Base-by-base conservation (phyloP, 768 basidiomycete genomes). In the Russula foetens region DNA sequence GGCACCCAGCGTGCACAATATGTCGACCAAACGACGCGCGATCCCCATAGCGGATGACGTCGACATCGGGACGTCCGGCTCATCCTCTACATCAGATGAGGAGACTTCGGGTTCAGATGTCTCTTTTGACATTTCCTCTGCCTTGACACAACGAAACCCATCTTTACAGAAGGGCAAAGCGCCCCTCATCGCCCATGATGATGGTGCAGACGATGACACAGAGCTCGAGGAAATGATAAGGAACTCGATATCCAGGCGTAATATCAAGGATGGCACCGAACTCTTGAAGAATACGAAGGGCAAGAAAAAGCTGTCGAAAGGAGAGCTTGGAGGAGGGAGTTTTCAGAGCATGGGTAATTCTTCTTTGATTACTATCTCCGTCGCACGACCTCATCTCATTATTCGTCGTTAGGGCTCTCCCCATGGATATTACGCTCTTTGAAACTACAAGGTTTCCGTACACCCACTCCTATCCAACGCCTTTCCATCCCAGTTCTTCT, bases 401-500 rank as follows among this genome's bases (percentile, higher is more conserved):
- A 35, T 35, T 35, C 11, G 24, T 43, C 46, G 50, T 4, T 63
- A 95, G 92, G 91, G 59, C 81, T 98, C 9, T 83, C 89, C 64
- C 92, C 93, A 0, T 83, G 84, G 28, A 76, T 98, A 1, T 79
- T 98, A 23, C 85, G 92, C 53, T 87, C 92, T 2, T 75, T 98
- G 41, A 87, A 88, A 2, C 78, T 95, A n/a, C 88, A 96, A 69
- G 96, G 96, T 19, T 98, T 92, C 73, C 87, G 91, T 38, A 88
- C 86, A 46, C 97, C 97, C 15, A 99, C 97, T 0, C 97, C 97
- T 0, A 98, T 99, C 52, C 97, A 99, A 72, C 84, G 96, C 7
- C 80, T 89, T 24, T 77, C 93, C 3, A 90, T 99, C 47, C 97
- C 97, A 7, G 77, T 85, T 21, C 81, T 97, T 44, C 82, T 98